Evolutionary conservation across 2,329 filamentous ascomycete genomes (phyloP).

Genomic region (Ophiostoma quercus): DNA sequence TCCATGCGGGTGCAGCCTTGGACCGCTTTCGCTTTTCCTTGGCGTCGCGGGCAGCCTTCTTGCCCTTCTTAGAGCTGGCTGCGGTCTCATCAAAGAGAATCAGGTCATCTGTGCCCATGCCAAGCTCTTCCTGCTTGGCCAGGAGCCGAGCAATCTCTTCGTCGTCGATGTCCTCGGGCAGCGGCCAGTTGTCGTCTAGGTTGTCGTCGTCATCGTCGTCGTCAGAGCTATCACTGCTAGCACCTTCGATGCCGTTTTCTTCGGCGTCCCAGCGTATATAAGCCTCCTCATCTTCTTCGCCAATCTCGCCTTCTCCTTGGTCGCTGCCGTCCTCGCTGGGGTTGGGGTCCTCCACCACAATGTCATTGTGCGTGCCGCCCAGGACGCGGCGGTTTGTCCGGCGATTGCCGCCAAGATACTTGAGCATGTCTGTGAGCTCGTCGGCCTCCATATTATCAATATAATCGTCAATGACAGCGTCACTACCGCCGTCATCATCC

Average conservation of each 20-base stretch:
- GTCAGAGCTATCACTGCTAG: conserved; percentile 23
- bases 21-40: conserved; percentile 4
- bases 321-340: conserved; percentile 18
- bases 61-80: conserved; percentile 21
- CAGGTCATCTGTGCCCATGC: conserved; percentile 54
- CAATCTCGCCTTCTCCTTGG: not conserved
- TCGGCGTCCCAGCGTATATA: conserved; percentile 31
- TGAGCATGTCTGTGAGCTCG: conserved; percentile 32
- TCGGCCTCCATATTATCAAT: conserved; percentile 59
- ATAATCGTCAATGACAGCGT: conserved; percentile 63
- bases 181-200: conserved; percentile 29
- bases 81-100: conserved; percentile 48
- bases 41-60: not conserved
- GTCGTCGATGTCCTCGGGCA: conserved; percentile 54
- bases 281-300: not conserved
- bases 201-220: conserved; percentile 42
- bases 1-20: conserved; percentile 1
- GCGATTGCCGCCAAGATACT: conserved; percentile 30
- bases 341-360: conserved; percentile 27
- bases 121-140: conserved; percentile 58
- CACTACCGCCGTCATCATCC: conserved; percentile 36
- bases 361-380: conserved; percentile 42
- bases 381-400: conserved; percentile 41
- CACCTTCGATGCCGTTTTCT: conserved; percentile 38
- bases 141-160: conserved; percentile 58